Evolutionary conservation across 129 eudicot genomes (phyloP).

Genomic region (Arctium minus): DNA sequence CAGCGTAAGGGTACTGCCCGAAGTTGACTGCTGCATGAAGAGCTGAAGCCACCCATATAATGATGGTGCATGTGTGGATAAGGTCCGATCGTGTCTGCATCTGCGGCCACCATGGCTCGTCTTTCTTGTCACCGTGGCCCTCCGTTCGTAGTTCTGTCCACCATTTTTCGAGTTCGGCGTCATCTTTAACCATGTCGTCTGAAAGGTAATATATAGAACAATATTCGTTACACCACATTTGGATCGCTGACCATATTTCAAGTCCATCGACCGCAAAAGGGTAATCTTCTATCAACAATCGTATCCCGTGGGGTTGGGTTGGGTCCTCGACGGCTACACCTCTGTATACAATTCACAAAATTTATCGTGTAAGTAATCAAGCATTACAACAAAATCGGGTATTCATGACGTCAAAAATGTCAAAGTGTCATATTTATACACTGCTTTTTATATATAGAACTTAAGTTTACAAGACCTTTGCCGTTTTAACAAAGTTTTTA

Average conservation of each 20-base stretch:
- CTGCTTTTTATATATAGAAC: too few relatives aligned
- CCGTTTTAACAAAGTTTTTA: neutral
- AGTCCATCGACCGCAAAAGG: slow-evolving; percentile 58
- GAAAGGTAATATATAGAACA: slow-evolving; percentile 38
- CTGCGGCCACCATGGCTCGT: slow-evolving; percentile 57
- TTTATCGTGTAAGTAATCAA: neutral
- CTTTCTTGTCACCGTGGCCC: slow-evolving; percentile 62
- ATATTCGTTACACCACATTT: slow-evolving; percentile 44
- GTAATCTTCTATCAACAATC: slow-evolving; percentile 46
- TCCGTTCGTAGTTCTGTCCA: slow-evolving; percentile 41
- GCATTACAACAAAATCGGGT: neutral
- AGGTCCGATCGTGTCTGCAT: slow-evolving; percentile 42
- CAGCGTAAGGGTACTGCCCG: slow-evolving; percentile 57
- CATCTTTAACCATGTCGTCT: slow-evolving; percentile 34
- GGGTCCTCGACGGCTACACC: slow-evolving; percentile 48
- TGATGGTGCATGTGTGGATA: slow-evolving; percentile 39
- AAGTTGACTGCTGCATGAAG: slow-evolving; percentile 61
- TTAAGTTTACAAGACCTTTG: neutral
- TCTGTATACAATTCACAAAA: slow-evolving; percentile 6
- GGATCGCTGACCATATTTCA: slow-evolving; percentile 54
- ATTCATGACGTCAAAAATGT: too few relatives aligned
- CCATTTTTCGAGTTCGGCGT: slow-evolving; percentile 51
- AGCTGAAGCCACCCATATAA: slow-evolving; percentile 61
- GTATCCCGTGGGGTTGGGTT: slow-evolving; percentile 35
- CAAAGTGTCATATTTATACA: too few relatives aligned